Base-by-base conservation (phyloP, 2,329 filamentous ascomycete species). In the Aspergillus novofumigatus region DNA sequence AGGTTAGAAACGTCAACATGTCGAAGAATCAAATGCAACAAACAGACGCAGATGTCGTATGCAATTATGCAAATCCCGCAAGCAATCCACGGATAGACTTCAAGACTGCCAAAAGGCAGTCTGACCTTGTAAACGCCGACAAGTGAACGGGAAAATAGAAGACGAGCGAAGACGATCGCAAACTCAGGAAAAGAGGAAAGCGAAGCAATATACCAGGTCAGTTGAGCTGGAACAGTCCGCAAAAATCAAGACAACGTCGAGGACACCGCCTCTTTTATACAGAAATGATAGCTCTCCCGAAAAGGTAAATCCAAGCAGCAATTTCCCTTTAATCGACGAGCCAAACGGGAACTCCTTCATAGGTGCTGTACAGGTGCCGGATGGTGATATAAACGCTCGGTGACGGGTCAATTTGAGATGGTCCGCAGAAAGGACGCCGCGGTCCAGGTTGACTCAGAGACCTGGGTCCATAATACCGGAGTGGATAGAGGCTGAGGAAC, bases 81-180 rank as follows among this genome's bases (percentile, higher is more conserved):
- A 60, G 54, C 48, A 59, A 63, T 58, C 59, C 54, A 54, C 49
- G 29, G 57, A 55, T 47, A 45, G 47, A 59, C 52, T 62, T 48
- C 42, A 60, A 57, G 55, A 56, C 58, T 62, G 60, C 58, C 59
- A 58, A 67, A 54, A 54, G 54, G 50, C 61, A 44, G 60, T 63
- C 53, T 58, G 61, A 63, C 59, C 62, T 55, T 59, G 54, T 51
- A 64, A 65, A 67, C 62, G 65, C 65, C 63, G 55, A 60, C 63
- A 54, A 61, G 44, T 59, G 53, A 63, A 61, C 56, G 63, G 59
- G 58, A 61, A 55, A 57, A 52, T 41, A 52, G 53, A 50, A 35
- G 49, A 58, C 52, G 52, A 47, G 23, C 17, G 29, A 50, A 35
- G 49, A 58, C 50, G 50, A 42, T 14, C 8, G 35, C 52, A 47